Conservation (phyloP, 257 asterid species). For the Solanum piurae region DNA sequence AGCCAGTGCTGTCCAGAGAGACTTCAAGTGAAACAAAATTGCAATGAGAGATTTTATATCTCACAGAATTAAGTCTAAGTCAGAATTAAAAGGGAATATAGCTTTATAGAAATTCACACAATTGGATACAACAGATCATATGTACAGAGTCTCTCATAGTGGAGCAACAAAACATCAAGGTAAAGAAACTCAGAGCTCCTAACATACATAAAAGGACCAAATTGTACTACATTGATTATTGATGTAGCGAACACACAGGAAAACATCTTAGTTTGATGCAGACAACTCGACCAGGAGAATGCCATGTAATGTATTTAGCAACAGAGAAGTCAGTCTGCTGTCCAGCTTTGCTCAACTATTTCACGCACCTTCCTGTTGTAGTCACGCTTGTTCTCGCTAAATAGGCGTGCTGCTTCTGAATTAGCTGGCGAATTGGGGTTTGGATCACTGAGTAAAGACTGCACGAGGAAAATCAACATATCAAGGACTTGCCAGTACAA, state of each 20-base stretch:
- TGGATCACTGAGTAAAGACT: slow-evolving; percentile 77
- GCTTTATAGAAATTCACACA: background rate
- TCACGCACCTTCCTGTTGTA: slow-evolving; percentile 79
- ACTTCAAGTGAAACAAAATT: background rate
- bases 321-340: slow-evolving; percentile 40
- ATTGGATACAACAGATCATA: slow-evolving; percentile 17
- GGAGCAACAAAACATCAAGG: slow-evolving; percentile 13
- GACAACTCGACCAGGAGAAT: slow-evolving; percentile 20
- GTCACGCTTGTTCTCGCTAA: slow-evolving; percentile 71
- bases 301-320: background rate
- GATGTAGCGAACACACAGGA: background rate
- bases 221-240: slow-evolving; percentile 11
- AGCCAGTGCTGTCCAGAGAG: background rate
- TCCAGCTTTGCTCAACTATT: slow-evolving; percentile 86
- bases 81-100: background rate
- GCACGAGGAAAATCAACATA: slow-evolving; percentile 5
- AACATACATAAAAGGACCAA: slow-evolving; percentile 7
- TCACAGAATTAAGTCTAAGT: background rate
- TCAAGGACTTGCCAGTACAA: background rate
- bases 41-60: background rate
- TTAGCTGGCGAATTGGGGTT: slow-evolving; percentile 75
- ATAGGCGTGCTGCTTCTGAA: slow-evolving; percentile 75
- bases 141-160: slow-evolving; percentile 19
- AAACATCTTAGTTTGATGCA: slow-evolving; percentile 5
- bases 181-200: slow-evolving; percentile 21